phyloP scores from a whole-genome alignment of 208 protist genomes.

The Kentomonas sorsogonicus region DNA sequence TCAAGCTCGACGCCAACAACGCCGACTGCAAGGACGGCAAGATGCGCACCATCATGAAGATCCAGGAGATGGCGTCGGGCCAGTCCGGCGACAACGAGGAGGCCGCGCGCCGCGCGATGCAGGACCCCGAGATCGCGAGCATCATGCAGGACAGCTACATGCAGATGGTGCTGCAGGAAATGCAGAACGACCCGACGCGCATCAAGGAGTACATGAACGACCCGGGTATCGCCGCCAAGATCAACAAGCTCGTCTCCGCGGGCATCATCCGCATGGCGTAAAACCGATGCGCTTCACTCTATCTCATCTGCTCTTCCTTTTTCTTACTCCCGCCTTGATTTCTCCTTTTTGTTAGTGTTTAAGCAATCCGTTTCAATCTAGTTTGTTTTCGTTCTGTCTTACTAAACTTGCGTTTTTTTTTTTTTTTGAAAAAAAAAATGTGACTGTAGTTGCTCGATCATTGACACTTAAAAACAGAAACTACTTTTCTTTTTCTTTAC shows the following conservation, averaged over 20 bases:
- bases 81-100: constrained; percentile 84
- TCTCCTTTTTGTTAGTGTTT: not conserved
- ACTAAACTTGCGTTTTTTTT: constrained; percentile 4
- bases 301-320: not conserved
- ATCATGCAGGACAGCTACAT: constrained; percentile 93
- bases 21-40: constrained; percentile 85
- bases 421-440: not conserved
- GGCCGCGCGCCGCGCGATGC: constrained; percentile 82
- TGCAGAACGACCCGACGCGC: constrained; percentile 84
- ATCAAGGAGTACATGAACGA: constrained; percentile 92
- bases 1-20: constrained; percentile 91
- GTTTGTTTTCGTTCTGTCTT: constrained; percentile 2
- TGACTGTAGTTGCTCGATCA: not conserved
- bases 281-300: not conserved
- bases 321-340: no score
- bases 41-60: constrained; percentile 87
- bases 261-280: constrained; percentile 92
- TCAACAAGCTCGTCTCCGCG: constrained; percentile 95
- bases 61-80: constrained; percentile 86
- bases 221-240: constrained; percentile 86
- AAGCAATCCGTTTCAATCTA: constrained; percentile 3
- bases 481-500: no score
- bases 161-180: constrained; percentile 88
- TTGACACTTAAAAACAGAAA: no score
- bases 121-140: constrained; percentile 93